Percentiles rank a stretch among this genome's conserved stretches.
Evolutionary conservation across 768 basidiomycete genomes (phyloP).

Genomic region (Tubosaeta brunneosetosa): DNA sequence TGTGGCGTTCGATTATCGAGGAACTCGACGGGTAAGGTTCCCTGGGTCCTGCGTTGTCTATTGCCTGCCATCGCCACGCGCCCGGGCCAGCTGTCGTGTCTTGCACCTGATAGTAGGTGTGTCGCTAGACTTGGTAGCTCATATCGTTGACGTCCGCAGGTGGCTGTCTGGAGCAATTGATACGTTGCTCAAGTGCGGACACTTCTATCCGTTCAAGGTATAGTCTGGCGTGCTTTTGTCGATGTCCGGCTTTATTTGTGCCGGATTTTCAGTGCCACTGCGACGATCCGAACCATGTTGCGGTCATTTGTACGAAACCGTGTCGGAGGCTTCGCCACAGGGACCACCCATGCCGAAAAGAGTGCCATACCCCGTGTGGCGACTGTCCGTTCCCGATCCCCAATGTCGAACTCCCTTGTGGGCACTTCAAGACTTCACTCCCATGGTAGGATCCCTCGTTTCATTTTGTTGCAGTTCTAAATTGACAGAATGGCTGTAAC

Average conservation of each 20-base stretch:
- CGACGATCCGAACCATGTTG: conserved; percentile 51
- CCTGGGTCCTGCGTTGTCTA: conserved; percentile 51
- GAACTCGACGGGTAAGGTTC: conserved; percentile 45
- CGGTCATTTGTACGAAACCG: conserved; percentile 41
- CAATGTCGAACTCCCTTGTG: conserved; percentile 52
- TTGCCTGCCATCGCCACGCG: conserved; percentile 54
- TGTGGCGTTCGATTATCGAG: conserved; percentile 56
- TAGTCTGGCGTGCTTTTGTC: not conserved
- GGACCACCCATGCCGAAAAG: conserved; percentile 53
- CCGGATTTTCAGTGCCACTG: conserved; percentile 63
- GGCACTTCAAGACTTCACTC: conserved; percentile 42
- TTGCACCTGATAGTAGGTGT: conserved; percentile 57
- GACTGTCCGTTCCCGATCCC: conserved; percentile 45
- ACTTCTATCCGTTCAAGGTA: conserved; percentile 60
- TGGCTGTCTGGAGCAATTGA: conserved; percentile 55
- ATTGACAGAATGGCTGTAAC: conserved; percentile 29
- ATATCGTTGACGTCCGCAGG: conserved; percentile 32
- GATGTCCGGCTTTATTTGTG: not conserved
- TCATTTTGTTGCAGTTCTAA: not conserved
- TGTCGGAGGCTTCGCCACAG: conserved; percentile 52
- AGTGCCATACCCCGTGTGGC: conserved; percentile 51
- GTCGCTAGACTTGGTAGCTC: too few relatives aligned
- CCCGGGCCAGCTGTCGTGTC: conserved; percentile 46
- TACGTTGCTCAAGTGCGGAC: conserved; percentile 53
- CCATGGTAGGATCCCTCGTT: conserved; percentile 43